Conservation (phyloP, 2,329 filamentous ascomycete genomes). For the Epichloe sp. region DNA sequence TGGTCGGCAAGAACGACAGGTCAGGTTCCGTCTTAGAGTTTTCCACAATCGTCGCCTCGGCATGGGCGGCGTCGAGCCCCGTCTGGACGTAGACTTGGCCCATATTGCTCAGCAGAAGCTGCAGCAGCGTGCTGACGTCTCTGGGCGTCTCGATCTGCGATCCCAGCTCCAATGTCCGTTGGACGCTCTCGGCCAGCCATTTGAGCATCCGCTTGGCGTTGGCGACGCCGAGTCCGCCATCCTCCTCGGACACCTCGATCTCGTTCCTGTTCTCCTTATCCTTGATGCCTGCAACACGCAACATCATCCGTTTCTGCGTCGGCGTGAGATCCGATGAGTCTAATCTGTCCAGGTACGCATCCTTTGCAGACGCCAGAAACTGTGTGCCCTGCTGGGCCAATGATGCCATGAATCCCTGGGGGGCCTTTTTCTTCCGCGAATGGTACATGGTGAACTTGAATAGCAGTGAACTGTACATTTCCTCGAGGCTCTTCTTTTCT, state of each 20-base stretch:
- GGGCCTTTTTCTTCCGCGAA: conserved; percentile 71
- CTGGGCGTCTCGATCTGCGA: conserved; percentile 82
- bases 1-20: conserved; percentile 63
- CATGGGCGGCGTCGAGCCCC: conserved; percentile 54
- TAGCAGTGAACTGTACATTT: conserved; percentile 77
- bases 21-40: conserved; percentile 75
- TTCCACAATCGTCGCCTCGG: conserved; percentile 66
- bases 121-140: conserved; percentile 75
- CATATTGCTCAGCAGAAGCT: conserved; percentile 74
- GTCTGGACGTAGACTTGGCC: conserved; percentile 68
- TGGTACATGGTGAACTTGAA: conserved; percentile 98
- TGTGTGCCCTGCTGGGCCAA: conserved; percentile 84
- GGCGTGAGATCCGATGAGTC: conserved; percentile 79
- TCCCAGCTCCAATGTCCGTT: conserved; percentile 80
- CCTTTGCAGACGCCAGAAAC: conserved; percentile 73
- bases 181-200: conserved; percentile 92
- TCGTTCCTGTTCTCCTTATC: conserved; percentile 67
- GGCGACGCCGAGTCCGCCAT: conserved; percentile 69
- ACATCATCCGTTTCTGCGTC: conserved; percentile 81
- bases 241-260: conserved; percentile 80
- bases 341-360: conserved; percentile 79
- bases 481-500: conserved; percentile 58
- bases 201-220: conserved; percentile 96
- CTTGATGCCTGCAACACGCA: conserved; percentile 76
- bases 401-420: conserved; percentile 84